phyloP scores from a whole-genome alignment of 768 basidiomycete genomes.

The Nidula microcarpa region DNA sequence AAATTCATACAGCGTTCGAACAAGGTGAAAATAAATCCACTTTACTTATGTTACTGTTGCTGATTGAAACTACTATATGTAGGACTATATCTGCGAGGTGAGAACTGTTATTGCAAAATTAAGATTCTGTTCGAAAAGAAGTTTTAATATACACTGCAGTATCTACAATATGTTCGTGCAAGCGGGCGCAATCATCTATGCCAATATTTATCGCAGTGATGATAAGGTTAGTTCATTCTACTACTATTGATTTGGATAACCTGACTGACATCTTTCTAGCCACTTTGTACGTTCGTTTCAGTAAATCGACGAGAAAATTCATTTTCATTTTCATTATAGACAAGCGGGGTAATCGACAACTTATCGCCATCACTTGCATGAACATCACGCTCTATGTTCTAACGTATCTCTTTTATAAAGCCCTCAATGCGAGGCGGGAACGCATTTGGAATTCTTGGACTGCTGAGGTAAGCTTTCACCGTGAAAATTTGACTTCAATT shows the following conservation, averaged over 20 bases:
- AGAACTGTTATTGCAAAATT: neutral
- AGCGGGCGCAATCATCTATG: conserved; percentile 46
- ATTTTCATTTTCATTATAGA: conserved; percentile 25
- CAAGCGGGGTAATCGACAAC: conserved; percentile 53
- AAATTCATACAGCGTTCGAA: conserved; percentile 59
- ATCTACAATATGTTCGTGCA: conserved; percentile 70
- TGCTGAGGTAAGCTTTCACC: conserved; percentile 29
- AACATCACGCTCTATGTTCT: conserved; percentile 50
- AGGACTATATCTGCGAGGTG: conserved; percentile 38
- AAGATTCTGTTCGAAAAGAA: neutral
- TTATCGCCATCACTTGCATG: conserved; percentile 52
- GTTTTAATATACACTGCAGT: conserved; percentile 8
- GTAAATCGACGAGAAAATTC: neutral
- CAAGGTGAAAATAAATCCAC: conserved; percentile 32
- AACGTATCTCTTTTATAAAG: conserved; percentile 54
- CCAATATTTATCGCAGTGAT: conserved; percentile 52
- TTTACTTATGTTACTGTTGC: neutral
- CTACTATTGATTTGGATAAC: neutral
- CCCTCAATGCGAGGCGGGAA: conserved; percentile 44
- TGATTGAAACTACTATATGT: conserved; percentile 5
- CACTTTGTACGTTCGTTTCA: conserved; percentile 26
- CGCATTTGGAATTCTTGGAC: conserved; percentile 50
- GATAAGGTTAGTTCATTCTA: conserved; percentile 32
- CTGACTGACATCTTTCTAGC: conserved; percentile 8
- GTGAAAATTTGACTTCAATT: too few species aligned